A percentile compares a stretch with the other conserved stretches of the same genome.
phyloP scores from a whole-genome alignment of 2,329 filamentous ascomycete genomes.

The Raffaelea deltoideospora region DNA sequence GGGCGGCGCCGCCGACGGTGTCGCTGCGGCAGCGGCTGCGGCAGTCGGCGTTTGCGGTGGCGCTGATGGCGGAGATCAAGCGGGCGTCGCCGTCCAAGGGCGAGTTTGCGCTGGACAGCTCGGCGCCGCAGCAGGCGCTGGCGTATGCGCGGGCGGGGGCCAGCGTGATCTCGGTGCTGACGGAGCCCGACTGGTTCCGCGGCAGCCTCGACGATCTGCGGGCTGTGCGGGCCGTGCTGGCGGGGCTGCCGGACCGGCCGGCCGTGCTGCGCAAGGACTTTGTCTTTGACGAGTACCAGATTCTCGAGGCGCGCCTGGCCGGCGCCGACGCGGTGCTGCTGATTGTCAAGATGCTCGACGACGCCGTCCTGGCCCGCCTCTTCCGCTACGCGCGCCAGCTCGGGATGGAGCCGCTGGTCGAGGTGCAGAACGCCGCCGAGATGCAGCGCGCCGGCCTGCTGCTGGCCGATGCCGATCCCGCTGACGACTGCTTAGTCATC shows the following conservation, averaged over 20 bases:
- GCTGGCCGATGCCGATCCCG: conserved; percentile 70
- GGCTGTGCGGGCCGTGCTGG: conserved; percentile 73
- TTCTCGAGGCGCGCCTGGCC: conserved; percentile 80
- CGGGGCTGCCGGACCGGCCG: conserved; percentile 81
- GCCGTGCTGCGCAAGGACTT: conserved; percentile 93
- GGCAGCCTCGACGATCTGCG: conserved; percentile 89
- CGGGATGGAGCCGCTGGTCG: conserved; percentile 94
- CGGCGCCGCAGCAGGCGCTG: conserved; percentile 76
- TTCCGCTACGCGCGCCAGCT: conserved; percentile 82
- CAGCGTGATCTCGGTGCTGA: conserved; percentile 95
- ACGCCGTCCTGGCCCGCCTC: conserved; percentile 54
- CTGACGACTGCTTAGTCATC: too few relatives aligned
- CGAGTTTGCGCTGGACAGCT: conserved; percentile 74
- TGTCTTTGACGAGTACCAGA: conserved; percentile 96
- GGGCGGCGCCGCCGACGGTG: conserved; percentile 70
- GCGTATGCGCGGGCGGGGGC: conserved; percentile 89
- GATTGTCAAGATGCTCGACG: conserved; percentile 95
- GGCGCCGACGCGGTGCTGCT: conserved; percentile 75
- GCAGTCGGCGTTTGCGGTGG: conserved; percentile 73
- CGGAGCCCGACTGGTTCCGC: conserved; percentile 98
- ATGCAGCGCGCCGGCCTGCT: conserved; percentile 75
- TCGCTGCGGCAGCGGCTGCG: conserved; percentile 65
- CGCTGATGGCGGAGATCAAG: conserved; percentile 95
- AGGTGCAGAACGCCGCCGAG: conserved; percentile 88
- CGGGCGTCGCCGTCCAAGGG: conserved; percentile 93